These are phyloP conservation scores for Bruguiera hainesii DNA, from an alignment of 441 rosid genomes.

Conservation along the genomic window DNA sequence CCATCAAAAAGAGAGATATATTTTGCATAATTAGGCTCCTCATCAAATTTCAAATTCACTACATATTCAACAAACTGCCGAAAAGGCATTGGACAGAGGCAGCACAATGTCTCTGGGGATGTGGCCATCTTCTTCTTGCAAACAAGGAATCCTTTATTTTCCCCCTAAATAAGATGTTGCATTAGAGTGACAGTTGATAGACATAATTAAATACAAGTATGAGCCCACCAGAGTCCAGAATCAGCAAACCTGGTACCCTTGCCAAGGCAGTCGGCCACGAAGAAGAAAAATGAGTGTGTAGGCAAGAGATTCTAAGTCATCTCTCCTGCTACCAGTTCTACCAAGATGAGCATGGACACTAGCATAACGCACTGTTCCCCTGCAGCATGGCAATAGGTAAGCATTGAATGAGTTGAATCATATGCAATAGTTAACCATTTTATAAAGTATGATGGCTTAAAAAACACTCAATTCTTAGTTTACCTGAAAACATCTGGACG, in stretches of 20 bases:
- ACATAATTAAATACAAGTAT: conserved; percentile 4
- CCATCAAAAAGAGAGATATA: conserved; percentile 88
- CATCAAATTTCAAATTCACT: conserved; percentile 89
- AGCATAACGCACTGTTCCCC: conserved; percentile 97
- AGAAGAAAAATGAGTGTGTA: conserved; percentile 95
- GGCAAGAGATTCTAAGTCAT: conserved; percentile 96
- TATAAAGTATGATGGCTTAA: background rate
- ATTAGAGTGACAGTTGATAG: conserved; percentile 7
- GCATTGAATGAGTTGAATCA: conserved; percentile 6
- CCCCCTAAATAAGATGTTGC: conserved; percentile 55
- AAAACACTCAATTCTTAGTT: conserved; percentile 1
- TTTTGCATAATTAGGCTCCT: conserved; percentile 92
- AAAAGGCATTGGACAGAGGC: conserved; percentile 82
- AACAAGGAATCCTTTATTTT: conserved; percentile 88
- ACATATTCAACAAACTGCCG: conserved; percentile 81
- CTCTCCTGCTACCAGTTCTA: conserved; percentile 93
- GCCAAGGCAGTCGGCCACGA: conserved; percentile 95
- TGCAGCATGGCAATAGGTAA: conserved; percentile 24
- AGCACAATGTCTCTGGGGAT: conserved; percentile 79
- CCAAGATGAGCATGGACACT: conserved; percentile 99
- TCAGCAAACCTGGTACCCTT: conserved; percentile 78
- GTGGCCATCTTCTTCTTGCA: conserved; percentile 99
- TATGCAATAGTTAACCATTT: background rate
- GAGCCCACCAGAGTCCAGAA: background rate
- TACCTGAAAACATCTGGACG: conserved; percentile 97